Conservation (phyloP, 176 grass and related monocot species). For the Oryza rufipogon region DNA sequence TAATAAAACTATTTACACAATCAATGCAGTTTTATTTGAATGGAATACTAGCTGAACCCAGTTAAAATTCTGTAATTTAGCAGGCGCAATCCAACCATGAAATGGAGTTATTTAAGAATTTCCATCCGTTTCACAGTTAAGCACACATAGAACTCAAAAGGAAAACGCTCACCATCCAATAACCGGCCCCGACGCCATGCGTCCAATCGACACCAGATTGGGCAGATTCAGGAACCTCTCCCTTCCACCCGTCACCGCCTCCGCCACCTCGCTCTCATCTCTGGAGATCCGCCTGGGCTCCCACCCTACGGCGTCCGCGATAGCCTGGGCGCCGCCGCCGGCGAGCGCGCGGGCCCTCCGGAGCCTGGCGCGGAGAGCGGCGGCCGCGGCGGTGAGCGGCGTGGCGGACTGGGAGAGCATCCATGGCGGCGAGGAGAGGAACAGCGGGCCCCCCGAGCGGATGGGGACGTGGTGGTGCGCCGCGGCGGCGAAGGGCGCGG, state of each 20-base stretch:
- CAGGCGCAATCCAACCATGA: not conserved
- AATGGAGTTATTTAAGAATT: not conserved
- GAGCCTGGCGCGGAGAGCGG: constrained; percentile 55
- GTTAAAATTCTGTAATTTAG: constrained; percentile 1
- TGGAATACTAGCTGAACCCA: not conserved
- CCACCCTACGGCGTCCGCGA: constrained; percentile 36
- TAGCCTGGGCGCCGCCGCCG: constrained; percentile 36
- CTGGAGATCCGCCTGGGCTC: constrained; percentile 40
- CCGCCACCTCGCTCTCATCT: not conserved
- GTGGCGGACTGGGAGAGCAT: constrained; percentile 66
- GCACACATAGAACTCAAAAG: not conserved
- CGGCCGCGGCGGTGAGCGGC: constrained; percentile 60
- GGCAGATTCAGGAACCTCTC: constrained; percentile 92
- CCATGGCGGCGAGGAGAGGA: constrained; percentile 75
- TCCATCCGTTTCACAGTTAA: not conserved
- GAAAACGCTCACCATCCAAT: constrained; percentile 76
- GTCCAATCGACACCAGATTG: constrained; percentile 88
- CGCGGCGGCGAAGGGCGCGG: constrained; percentile 4
- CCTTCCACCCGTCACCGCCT: not conserved
- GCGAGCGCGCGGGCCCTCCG: constrained; percentile 50
- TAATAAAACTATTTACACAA: not conserved
- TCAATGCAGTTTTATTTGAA: not conserved
- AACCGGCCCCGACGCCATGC: constrained; percentile 84
- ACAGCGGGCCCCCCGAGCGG: constrained; percentile 46
- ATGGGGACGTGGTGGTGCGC: constrained; percentile 10